Percentiles rank a stretch among this genome's conserved stretches.
Evolutionary conservation across 2,329 filamentous ascomycete species (phyloP).

Genomic region (Aspergillus chevalieri): DNA sequence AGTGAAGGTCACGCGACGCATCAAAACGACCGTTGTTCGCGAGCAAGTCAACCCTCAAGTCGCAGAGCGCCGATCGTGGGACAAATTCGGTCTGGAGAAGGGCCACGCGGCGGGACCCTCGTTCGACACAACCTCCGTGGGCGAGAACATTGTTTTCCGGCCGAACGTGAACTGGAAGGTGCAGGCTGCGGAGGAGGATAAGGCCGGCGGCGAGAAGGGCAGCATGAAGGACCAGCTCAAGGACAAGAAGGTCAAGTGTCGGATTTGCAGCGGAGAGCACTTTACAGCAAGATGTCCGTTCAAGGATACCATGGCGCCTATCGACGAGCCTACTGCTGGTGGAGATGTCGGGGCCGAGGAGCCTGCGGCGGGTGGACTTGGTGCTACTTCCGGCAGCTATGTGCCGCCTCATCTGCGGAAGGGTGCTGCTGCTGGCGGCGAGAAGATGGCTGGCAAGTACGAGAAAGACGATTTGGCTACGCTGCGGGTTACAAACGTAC

Average conservation of each 20-base stretch:
- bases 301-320: conserved; percentile 95
- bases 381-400: conserved; percentile 71
- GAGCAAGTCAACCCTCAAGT: conserved; percentile 95
- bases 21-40: conserved; percentile 85
- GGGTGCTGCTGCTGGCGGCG: conserved; percentile 53
- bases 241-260: conserved; percentile 99
- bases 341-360: conserved; percentile 42
- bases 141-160: conserved; percentile 97
- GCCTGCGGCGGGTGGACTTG: conserved; percentile 49
- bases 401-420: conserved; percentile 90
- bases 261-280: conserved; percentile 98
- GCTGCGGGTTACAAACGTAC: conserved; percentile 92
- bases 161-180: conserved; percentile 92
- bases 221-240: conserved; percentile 66
- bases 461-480: conserved; percentile 96
- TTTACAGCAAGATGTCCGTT: conserved; percentile 98
- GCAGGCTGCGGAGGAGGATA: conserved; percentile 65
- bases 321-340: conserved; percentile 38
- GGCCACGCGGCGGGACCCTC: conserved; percentile 79
- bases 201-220: conserved; percentile 51
- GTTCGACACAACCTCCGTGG: conserved; percentile 82
- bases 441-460: conserved; percentile 88
- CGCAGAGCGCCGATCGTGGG: conserved; percentile 86
- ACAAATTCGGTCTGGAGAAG: conserved; percentile 86
- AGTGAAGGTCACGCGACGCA: conserved; percentile 93